Percentiles rank a stretch among this genome's conserved stretches.
Conservation (phyloP, 352 stramenopile genomes). For the Globisporangium canariense region DNA sequence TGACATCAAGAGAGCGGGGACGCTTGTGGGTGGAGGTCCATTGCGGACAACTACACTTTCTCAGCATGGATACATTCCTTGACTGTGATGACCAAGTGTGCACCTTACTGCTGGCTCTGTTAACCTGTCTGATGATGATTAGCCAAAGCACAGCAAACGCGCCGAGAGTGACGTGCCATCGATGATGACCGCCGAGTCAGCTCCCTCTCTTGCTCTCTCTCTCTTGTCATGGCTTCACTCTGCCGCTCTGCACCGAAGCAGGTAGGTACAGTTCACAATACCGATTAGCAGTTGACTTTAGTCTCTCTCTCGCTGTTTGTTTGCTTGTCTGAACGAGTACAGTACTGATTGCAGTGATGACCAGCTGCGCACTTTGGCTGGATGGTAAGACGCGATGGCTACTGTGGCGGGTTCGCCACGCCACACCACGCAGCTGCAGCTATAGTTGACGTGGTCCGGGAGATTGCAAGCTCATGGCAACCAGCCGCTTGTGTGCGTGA, state of each 20-base stretch:
- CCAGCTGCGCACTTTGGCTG: background rate
- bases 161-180: too few species aligned
- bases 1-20: background rate
- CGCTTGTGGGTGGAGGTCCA: background rate
- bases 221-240: background rate
- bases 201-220: background rate
- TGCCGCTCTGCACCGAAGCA: background rate
- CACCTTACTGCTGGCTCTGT: background rate
- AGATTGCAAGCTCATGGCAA: too few species aligned
- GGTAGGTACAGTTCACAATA: background rate
- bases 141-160: too few species aligned
- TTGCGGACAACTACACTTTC: background rate
- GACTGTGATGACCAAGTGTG: background rate
- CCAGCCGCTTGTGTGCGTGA: too few species aligned
- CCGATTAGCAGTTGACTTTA: background rate
- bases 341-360: background rate
- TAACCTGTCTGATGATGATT: background rate
- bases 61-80: background rate
- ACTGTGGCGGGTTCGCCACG: too few species aligned
- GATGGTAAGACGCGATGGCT: background rate
- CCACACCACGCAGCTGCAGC: too few species aligned
- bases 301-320: background rate
- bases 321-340: background rate
- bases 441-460: too few species aligned
- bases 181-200: too few species aligned